Conservation (phyloP, 176 grass and related monocot genomes). For the Juncus inflexus region DNA sequence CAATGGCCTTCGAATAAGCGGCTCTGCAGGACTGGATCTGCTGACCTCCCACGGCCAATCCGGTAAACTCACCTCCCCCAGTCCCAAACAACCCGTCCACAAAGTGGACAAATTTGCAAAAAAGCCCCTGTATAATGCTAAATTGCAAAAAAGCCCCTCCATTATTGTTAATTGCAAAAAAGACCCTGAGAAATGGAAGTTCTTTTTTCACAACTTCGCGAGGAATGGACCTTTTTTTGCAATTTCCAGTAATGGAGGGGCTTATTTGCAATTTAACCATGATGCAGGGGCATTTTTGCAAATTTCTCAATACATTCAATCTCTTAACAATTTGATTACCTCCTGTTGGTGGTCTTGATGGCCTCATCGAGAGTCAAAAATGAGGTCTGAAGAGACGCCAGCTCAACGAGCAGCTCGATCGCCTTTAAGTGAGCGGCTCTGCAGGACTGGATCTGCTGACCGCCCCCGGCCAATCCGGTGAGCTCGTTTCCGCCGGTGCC, state of each 20-base stretch:
- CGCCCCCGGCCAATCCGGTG: slow-evolving; percentile 56
- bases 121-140: too few species aligned
- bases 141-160: too few species aligned
- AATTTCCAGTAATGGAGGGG: too few species aligned
- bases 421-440: slow-evolving; percentile 45
- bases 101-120: slow-evolving; percentile 56
- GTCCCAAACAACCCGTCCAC: slow-evolving; percentile 26
- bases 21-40: slow-evolving; percentile 59
- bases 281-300: too few species aligned
- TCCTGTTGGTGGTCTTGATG: slow-evolving; percentile 76
- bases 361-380: slow-evolving; percentile 80
- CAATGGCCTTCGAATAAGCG: slow-evolving; percentile 42
- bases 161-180: too few species aligned
- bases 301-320: too few species aligned
- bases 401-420: slow-evolving; percentile 65
- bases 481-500: slow-evolving; percentile 30
- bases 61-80: slow-evolving; percentile 37
- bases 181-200: too few species aligned
- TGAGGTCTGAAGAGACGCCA: slow-evolving; percentile 76
- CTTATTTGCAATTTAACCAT: too few species aligned
- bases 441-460: slow-evolving; percentile 68
- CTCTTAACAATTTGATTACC: not conserved
- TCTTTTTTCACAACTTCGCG: too few species aligned
- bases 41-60: slow-evolving; percentile 62
- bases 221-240: too few species aligned